A percentile compares a stretch with the other conserved stretches of the same genome.
phyloP scores from a whole-genome alignment of 768 basidiomycete species.

The Mycena leptocephala region DNA sequence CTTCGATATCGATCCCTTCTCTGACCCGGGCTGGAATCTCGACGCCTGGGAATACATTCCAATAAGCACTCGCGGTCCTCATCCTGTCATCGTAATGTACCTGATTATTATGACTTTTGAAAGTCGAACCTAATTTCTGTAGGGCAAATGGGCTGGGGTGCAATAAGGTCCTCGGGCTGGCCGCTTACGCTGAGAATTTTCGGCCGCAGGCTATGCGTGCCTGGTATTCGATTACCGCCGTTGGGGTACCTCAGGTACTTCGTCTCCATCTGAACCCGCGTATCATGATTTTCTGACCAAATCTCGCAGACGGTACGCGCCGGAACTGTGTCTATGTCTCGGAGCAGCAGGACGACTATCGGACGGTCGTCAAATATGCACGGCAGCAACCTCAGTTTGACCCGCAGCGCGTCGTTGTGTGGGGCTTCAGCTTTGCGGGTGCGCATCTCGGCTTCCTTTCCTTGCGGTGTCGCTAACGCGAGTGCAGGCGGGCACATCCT shows the following conservation, averaged over 20 bases:
- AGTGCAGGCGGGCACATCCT: slow-evolving; percentile 48
- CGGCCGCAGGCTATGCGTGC: slow-evolving; percentile 46
- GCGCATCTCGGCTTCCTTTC: neutral
- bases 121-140: neutral
- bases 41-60: slow-evolving; percentile 52
- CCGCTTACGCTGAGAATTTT: slow-evolving; percentile 47
- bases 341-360: slow-evolving; percentile 55
- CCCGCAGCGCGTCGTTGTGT: slow-evolving; percentile 48
- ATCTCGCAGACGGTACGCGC: slow-evolving; percentile 45
- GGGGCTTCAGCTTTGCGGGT: slow-evolving; percentile 53
- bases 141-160: slow-evolving; percentile 50
- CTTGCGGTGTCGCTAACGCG: neutral
- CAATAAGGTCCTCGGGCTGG: slow-evolving; percentile 47
- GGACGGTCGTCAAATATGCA: slow-evolving; percentile 53
- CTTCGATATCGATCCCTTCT: slow-evolving; percentile 43
- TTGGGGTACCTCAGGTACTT: slow-evolving; percentile 50
- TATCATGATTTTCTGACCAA: neutral
- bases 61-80: neutral
- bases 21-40: slow-evolving; percentile 48
- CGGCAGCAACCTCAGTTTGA: slow-evolving; percentile 50
- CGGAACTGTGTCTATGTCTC: slow-evolving; percentile 44
- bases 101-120: too few species aligned
- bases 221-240: slow-evolving; percentile 54
- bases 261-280: neutral
- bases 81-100: slow-evolving; percentile 42